Evolutionary conservation across 306 rosid species (phyloP), one percentile per base, ranked within the genome.

Genomic region (Quercus glauca): DNA sequence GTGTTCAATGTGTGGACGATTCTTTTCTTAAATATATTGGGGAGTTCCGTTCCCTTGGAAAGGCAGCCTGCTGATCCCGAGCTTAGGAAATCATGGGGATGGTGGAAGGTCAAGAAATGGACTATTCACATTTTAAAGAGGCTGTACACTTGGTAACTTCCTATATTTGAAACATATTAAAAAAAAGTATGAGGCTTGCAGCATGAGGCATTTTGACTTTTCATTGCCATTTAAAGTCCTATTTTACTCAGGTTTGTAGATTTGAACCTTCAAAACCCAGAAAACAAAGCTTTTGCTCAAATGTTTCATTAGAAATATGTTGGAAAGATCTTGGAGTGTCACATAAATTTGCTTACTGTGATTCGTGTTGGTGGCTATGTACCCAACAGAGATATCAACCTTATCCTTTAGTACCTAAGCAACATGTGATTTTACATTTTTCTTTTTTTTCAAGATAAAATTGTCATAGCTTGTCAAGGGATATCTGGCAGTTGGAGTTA

Each of bases 61-160:
- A 1, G 25, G 25, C 25, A 23, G 25, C 25, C 25, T 23, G 75
- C 79, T 41, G 97, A 95, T 83, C 97, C 94, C 0, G 97, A 95
- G 60, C 85, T 85, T 69, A 84, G 95, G 80, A 95, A 95, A 83
- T 80, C 98, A 76, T 95, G 99, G 99, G 99, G 90, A 33, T 93
- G 99, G 99, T 95, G 98, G 99, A 93, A 95, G 90, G 99, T 93
- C 88, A 95, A 92, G 91, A 95, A 95, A 81, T 93, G 99, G 99
- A 95, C 98, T 14, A 94, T 93, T 76, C 99, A 91, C 79, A 95
- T 95, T 81, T 79, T 95, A 65, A 93, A 95, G 78, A 85, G 99
- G 87, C 89, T 95, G 72, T 95, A 88, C 83, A 95, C 98, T 65
- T 90, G 98, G 99, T 93, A 85, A 76, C 26, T 23, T 78, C 71